A percentile compares a stretch with the other conserved stretches of the same genome.
Conservation (phyloP, 345 rosid genomes). For the Aquilaria sinensis region DNA sequence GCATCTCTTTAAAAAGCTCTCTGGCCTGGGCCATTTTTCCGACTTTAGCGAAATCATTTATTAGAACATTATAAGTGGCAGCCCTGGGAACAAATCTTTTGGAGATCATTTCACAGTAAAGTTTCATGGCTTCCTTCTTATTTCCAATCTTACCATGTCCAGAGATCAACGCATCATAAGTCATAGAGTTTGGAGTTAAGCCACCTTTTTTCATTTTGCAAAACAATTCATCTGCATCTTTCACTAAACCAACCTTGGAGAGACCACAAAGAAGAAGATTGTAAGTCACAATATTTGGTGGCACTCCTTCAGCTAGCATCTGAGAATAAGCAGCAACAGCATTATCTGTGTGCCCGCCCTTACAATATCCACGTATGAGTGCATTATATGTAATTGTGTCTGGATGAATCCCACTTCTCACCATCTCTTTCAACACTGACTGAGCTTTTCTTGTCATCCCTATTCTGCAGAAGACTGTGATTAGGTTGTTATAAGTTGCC, state of each 20-base stretch:
- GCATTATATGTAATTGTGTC: conserved; percentile 63
- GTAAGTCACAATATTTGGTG: conserved; percentile 57
- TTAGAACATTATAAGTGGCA: conserved; percentile 73
- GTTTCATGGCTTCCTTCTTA: conserved; percentile 47
- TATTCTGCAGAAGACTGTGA: conserved; percentile 54
- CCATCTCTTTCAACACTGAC: conserved; percentile 49
- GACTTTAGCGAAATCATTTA: conserved; percentile 47
- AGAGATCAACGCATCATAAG: conserved; percentile 58
- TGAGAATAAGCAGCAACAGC: conserved; percentile 44
- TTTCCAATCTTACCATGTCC: conserved; percentile 73
- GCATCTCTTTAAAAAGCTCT: conserved; percentile 78
- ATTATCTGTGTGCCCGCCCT: conserved; percentile 41
- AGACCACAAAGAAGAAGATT: conserved; percentile 63
- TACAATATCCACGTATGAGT: conserved; percentile 61
- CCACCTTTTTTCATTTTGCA: conserved; percentile 57
- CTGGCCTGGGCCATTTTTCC: conserved; percentile 80
- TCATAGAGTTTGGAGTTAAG: conserved; percentile 49
- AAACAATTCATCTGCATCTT: conserved; percentile 45
- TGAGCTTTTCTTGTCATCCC: conserved; percentile 76
- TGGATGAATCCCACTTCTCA: conserved; percentile 36
- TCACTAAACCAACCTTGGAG: conserved; percentile 36
- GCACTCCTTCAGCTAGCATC: conserved; percentile 52
- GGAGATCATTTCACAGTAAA: conserved; percentile 73
- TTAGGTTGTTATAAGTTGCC: conserved; percentile 58
- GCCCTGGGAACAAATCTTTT: conserved; percentile 70